Evolutionary conservation across 2,329 filamentous ascomycete species (phyloP).

Genomic region (Xylaria sp.): DNA sequence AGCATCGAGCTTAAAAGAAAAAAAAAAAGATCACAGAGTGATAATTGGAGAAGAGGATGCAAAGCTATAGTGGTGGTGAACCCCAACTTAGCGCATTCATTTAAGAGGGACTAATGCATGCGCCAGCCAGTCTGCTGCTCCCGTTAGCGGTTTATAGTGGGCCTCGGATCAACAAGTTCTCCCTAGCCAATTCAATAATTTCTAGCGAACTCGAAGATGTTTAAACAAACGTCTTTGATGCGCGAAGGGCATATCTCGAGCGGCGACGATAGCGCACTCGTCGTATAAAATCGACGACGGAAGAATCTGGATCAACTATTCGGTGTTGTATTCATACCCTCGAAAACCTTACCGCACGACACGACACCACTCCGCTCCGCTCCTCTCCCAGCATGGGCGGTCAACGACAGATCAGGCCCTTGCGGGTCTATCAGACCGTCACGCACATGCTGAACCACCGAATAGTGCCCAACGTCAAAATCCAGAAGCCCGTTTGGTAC

Average conservation of each 20-base stretch:
- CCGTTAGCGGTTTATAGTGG: constrained; percentile 33
- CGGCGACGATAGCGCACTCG: neutral
- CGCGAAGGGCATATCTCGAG: neutral
- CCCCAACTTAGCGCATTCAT: constrained; percentile 20
- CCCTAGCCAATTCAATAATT: constrained; percentile 27
- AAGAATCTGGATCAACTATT: neutral
- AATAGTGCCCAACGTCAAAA: constrained; percentile 45
- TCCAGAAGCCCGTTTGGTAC: constrained; percentile 60
- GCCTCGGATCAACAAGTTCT: constrained; percentile 24
- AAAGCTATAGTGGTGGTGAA: constrained; percentile 11
- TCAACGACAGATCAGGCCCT: constrained; percentile 51
- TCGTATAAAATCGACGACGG: neutral
- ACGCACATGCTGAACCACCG: constrained; percentile 51
- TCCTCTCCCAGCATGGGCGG: constrained; percentile 46
- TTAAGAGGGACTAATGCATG: neutral
- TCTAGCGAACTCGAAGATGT: constrained; percentile 12
- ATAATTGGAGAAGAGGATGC: constrained; percentile 14
- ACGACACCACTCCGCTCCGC: neutral
- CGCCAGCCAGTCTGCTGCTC: constrained; percentile 20
- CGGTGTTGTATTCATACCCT: neutral
- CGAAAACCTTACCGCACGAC: neutral
- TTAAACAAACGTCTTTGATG: neutral
- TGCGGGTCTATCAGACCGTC: constrained; percentile 57
- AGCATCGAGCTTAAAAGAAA: neutral
- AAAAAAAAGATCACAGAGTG: constrained; percentile 17